Base-by-base conservation (phyloP, 2,329 filamentous ascomycete genomes). In the Ophiostoma ips region DNA sequence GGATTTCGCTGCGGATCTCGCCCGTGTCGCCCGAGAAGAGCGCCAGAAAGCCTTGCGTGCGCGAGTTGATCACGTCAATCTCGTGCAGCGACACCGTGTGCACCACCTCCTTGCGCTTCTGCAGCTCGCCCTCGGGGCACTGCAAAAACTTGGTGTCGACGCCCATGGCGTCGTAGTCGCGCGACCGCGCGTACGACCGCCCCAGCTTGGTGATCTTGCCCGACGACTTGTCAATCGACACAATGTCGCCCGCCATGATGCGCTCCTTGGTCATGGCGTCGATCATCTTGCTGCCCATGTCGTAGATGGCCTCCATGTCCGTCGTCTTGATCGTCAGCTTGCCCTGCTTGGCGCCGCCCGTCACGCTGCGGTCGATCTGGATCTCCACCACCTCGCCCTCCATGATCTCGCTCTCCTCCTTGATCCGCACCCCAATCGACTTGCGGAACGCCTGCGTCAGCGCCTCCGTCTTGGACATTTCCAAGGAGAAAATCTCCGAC, bases 221-320 rank as follows among this genome's bases (percentile, higher is more conserved):
- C 2, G 88, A 95, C 0, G 90, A 89, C 71, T 98, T 98, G 73
- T 98, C 92, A 59, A 98, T 96, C 51, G 87, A 94, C 61, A 98
- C 94, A 58, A 98, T 92, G 64, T 98, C 92, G 59, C 92, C 92
- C 5, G 92, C 92, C 83, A 96, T 95, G 57, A 98, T 87, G 61
- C 94, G 90, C 72, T 98, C 92, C 69, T 96, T 96, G 58, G 89
- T 95, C 88, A 98, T 95, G 57, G 88, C 88, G 64, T 98, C 92
- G 58, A 98, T 98, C 92, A 98, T 96, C 71, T 96, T 96, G 58
- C 85, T 90, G 57, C 92, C 92, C 89, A 98, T 95, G 62, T 98
- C 92, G 70, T 96, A 98, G 57, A 98, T 86, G 12, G 92, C 95
- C 69, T 98, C 92, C 92, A 98, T 98, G 66, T 98, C 92, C 52